Evolutionary conservation across 345 rosid genomes (phyloP), one percentile per base, ranked within the genome.

Genomic region (Kernera saxatilis): DNA sequence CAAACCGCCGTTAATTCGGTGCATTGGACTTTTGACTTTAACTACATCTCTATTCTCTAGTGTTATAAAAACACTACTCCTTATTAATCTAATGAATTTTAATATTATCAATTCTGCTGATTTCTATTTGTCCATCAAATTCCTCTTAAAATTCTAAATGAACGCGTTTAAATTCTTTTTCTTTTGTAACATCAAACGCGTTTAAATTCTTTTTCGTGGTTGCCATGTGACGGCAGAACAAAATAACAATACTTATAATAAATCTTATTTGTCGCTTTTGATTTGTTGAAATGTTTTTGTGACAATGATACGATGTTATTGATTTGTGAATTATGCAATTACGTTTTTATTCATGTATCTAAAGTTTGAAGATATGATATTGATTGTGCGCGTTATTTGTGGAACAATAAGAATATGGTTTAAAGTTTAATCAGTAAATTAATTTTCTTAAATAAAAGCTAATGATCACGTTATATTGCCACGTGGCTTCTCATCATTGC

Each of bases 211-310:
- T 29, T 52, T 29, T 61, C 19, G 63, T 62, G 70, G 70, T 32
- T 71, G 37, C 41, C 70, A 52, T 71, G 76, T 62, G 69, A 41
- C 76, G 37, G 36, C 67, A 53, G 49, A 48, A 59, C 25, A 46
- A 59, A 48, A 60, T 27, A 51, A 51, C 36, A 2, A 29, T 14
- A 27, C 29, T 37, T 27, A 51, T 61, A 22, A 27, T 60, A 52
- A 46, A 62, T 51, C 21, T 22, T 41, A 19, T n/a, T 72, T 53
- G 70, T 72, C 55, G 37, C 62, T 63, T 71, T n/a, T 52, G 54
- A 11, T 71, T 71, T 18, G 45, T 62, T 41, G n/a, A 19, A 51
- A 58, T 46, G 25, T 26, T 29, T 22, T 61, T 71, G 33, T 30
- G 62, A 40, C 69, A 61, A 61, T 40, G 14, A 51, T 68, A 30